A percentile compares a stretch with the other conserved stretches of the same genome.
Evolutionary conservation across 352 stramenopile genomes (phyloP).

Genomic region (Peronospora farinosa): DNA sequence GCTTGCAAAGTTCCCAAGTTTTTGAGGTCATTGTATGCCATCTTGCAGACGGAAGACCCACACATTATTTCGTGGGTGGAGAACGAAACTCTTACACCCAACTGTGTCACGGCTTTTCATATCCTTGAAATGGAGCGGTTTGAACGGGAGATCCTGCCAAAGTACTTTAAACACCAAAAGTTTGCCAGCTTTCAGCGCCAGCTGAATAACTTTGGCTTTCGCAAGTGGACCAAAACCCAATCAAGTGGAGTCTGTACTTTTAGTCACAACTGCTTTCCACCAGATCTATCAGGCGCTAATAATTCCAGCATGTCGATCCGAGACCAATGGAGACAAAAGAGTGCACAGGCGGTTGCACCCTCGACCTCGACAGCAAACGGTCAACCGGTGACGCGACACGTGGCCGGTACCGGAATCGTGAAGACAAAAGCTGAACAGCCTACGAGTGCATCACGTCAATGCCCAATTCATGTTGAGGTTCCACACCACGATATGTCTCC

Average conservation of each 20-base stretch:
- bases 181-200: slow-evolving; percentile 90
- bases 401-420: slow-evolving; percentile 45
- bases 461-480: slow-evolving; percentile 19
- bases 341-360: slow-evolving; percentile 29
- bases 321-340: slow-evolving; percentile 71
- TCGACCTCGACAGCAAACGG: not conserved
- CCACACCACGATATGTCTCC: slow-evolving; percentile 4
- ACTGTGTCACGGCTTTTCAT: slow-evolving; percentile 57
- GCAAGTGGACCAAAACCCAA: slow-evolving; percentile 81
- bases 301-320: slow-evolving; percentile 42
- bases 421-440: slow-evolving; percentile 32
- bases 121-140: slow-evolving; percentile 75
- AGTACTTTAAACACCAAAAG: slow-evolving; percentile 91
- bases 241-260: slow-evolving; percentile 78
- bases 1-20: slow-evolving; percentile 78
- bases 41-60: slow-evolving; percentile 69
- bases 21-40: slow-evolving; percentile 70
- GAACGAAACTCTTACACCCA: slow-evolving; percentile 60
- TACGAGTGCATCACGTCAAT: slow-evolving; percentile 4
- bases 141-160: slow-evolving; percentile 83
- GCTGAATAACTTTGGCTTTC: slow-evolving; percentile 91
- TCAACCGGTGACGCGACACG: slow-evolving; percentile 18
- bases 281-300: slow-evolving; percentile 36
- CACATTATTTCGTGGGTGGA: slow-evolving; percentile 64
- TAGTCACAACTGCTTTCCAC: slow-evolving; percentile 77